These are phyloP conservation scores for Phytophthora sojae DNA, from an alignment of 352 stramenopile genomes.

Conservation along the genomic window DNA sequence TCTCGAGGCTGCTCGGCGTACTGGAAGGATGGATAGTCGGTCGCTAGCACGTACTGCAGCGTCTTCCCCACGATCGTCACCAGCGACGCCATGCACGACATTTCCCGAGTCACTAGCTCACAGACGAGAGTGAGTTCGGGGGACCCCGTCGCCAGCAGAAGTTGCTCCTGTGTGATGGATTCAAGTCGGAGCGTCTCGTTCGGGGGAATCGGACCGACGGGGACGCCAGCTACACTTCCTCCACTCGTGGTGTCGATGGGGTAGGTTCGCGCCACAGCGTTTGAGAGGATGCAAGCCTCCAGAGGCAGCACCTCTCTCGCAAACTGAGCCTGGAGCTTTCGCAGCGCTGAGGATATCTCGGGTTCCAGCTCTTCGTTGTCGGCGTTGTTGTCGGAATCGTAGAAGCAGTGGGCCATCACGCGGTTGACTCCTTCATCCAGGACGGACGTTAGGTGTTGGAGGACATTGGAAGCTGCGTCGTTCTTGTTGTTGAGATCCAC, in stretches of 20 bases:
- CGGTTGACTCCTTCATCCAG: conserved; percentile 32
- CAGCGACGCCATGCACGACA: conserved; percentile 46
- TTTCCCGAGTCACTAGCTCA: conserved; percentile 42
- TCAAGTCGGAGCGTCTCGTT: conserved; percentile 47
- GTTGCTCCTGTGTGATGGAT: conserved; percentile 39
- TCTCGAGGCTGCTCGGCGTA: conserved; percentile 37
- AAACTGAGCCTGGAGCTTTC: conserved; percentile 25
- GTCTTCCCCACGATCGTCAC: conserved; percentile 53
- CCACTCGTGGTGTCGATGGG: conserved; percentile 25
- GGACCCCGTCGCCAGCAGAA: conserved; percentile 26
- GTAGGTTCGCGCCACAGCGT: conserved; percentile 41
- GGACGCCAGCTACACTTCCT: conserved; percentile 17
- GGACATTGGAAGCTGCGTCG: conserved; percentile 47
- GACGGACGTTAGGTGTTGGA: conserved; percentile 45
- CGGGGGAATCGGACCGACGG: conserved; percentile 33
- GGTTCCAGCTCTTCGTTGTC: background rate
- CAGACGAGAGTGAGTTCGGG: conserved; percentile 52
- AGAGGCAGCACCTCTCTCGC: conserved; percentile 31
- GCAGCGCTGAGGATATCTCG: conserved; percentile 3
- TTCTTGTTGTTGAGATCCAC: conserved; percentile 4
- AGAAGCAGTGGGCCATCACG: conserved; percentile 22
- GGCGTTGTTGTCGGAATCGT: conserved; percentile 3
- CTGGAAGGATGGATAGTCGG: conserved; percentile 36
- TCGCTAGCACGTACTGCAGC: conserved; percentile 46
- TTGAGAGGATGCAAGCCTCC: conserved; percentile 40